Percentiles rank a stretch among this genome's conserved stretches.
Conservation (phyloP, 2,329 filamentous ascomycete genomes). For the Colletotrichum noveboracense region DNA sequence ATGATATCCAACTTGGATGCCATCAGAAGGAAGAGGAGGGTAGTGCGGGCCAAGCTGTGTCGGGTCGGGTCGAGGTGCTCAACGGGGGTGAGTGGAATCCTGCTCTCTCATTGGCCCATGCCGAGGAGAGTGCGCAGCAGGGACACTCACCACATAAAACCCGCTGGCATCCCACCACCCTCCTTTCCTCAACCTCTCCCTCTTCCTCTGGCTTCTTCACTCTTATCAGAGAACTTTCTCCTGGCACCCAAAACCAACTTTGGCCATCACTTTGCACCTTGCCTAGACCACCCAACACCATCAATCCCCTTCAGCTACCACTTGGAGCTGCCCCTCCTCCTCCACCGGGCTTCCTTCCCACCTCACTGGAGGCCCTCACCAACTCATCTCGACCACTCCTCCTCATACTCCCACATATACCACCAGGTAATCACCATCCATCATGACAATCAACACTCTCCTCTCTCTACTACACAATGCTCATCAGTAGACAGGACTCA, state of each 20-base stretch:
- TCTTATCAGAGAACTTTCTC: not conserved
- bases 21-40: not conserved
- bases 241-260: not conserved
- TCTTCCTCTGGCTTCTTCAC: not conserved
- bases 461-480: not conserved
- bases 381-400: not conserved
- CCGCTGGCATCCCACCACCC: slow-evolving; percentile 17
- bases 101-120: slow-evolving; percentile 15
- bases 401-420: not conserved
- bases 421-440: not conserved
- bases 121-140: not conserved
- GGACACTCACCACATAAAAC: slow-evolving; percentile 24
- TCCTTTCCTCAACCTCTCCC: slow-evolving; percentile 7
- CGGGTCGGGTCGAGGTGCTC: not conserved
- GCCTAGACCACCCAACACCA: not conserved
- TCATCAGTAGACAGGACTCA: not conserved
- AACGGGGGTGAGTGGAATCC: not conserved
- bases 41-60: not conserved
- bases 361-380: not conserved
- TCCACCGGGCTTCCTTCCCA: not conserved
- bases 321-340: not conserved
- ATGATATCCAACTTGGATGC: not conserved
- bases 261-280: slow-evolving; percentile 1
- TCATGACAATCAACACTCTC: not conserved
- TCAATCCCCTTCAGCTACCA: not conserved